Conservation (phyloP, 2,329 filamentous ascomycete genomes). For the Claviceps capensis region DNA sequence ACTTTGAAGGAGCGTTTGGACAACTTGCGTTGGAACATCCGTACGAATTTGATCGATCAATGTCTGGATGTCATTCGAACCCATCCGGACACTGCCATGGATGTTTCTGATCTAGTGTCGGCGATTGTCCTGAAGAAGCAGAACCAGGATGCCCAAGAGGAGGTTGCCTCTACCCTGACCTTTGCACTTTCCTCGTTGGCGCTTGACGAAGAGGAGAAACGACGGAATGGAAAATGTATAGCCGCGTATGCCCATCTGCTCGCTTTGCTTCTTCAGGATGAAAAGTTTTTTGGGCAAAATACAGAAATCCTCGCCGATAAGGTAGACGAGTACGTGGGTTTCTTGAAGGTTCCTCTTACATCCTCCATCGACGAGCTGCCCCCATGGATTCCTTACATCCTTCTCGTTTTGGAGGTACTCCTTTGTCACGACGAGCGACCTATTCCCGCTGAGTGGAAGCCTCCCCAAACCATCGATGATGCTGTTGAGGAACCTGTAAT, state of each 20-base stretch:
- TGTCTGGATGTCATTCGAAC: slow-evolving; percentile 81
- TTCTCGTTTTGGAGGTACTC: slow-evolving; percentile 80
- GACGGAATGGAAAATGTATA: slow-evolving; percentile 49
- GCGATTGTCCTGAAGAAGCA: slow-evolving; percentile 51
- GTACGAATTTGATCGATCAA: slow-evolving; percentile 70
- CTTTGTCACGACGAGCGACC: slow-evolving; percentile 83
- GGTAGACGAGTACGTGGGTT: slow-evolving; percentile 61
- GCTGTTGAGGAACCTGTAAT: slow-evolving; percentile 40
- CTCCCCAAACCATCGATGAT: slow-evolving; percentile 37
- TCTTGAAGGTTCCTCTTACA: slow-evolving; percentile 58
- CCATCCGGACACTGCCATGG: slow-evolving; percentile 79
- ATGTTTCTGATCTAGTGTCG: slow-evolving; percentile 75
- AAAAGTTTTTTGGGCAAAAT: slow-evolving; percentile 64
- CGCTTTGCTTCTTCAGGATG: slow-evolving; percentile 74
- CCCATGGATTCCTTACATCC: slow-evolving; percentile 81
- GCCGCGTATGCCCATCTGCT: slow-evolving; percentile 87
- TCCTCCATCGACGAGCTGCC: slow-evolving; percentile 65
- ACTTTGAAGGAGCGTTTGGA: slow-evolving; percentile 63
- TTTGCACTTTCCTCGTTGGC: slow-evolving; percentile 65
- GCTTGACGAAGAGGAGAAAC: slow-evolving; percentile 48
- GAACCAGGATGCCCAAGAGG: slow-evolving; percentile 43
- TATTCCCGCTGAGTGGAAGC: slow-evolving; percentile 55
- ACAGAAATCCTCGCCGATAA: slow-evolving; percentile 63
- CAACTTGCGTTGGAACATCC: slow-evolving; percentile 55
- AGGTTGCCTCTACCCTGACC: slow-evolving; percentile 71